These are phyloP conservation scores for Ambispora gerdemannii DNA, from an alignment of 192 early-diverging fungal species.

Conservation along the genomic window DNA sequence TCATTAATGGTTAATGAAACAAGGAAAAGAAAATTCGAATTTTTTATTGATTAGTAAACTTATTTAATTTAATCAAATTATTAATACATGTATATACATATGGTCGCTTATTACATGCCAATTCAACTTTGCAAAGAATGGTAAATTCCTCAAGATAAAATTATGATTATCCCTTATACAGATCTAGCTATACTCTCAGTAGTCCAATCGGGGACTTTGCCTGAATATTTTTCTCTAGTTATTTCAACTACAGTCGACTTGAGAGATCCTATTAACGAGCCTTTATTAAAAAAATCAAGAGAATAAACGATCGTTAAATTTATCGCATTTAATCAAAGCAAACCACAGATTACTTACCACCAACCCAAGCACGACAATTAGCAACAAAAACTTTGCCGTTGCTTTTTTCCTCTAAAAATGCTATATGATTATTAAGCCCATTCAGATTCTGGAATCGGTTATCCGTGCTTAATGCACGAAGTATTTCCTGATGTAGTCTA, in stretches of 20 bases:
- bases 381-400: slow-evolving; percentile 62
- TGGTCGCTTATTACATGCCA: too few species aligned
- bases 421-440: slow-evolving; percentile 48
- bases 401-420: slow-evolving; percentile 54
- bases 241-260: slow-evolving; percentile 72
- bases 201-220: slow-evolving; percentile 66
- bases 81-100: too few species aligned
- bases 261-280: slow-evolving; percentile 71
- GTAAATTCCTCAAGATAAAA: too few species aligned
- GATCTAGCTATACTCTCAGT: slow-evolving; percentile 15
- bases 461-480: slow-evolving; percentile 45
- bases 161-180: too few species aligned
- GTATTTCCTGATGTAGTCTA: slow-evolving; percentile 62
- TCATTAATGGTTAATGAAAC: too few species aligned
- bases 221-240: slow-evolving; percentile 61
- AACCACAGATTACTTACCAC: slow-evolving; percentile 41
- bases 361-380: slow-evolving; percentile 78
- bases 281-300: slow-evolving; percentile 24
- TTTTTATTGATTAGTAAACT: too few species aligned
- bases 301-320: not conserved
- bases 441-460: slow-evolving; percentile 47
- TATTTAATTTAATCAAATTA: too few species aligned
- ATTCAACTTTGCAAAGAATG: too few species aligned
- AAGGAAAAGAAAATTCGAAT: too few species aligned
- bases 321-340: not conserved